Evolutionary conservation across 2,329 filamentous ascomycete genomes (phyloP).

Genomic region (Dryadomyces quercivorus): DNA sequence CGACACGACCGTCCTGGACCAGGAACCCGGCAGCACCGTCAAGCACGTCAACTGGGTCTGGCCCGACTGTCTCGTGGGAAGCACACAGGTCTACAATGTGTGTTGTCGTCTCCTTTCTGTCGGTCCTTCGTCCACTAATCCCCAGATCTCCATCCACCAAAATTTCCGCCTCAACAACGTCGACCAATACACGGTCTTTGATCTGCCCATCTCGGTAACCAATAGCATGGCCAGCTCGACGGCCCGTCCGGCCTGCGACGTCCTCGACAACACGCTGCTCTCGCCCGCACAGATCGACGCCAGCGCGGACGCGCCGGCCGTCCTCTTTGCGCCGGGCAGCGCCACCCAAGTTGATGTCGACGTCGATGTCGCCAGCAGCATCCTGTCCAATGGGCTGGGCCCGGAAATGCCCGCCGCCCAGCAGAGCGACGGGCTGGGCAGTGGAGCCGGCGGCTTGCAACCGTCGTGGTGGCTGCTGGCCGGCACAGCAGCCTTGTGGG

Average conservation of each 20-base stretch:
- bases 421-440: slow-evolving; percentile 17
- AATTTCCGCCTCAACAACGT: slow-evolving; percentile 53
- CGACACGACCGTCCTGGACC: slow-evolving; percentile 48
- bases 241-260: slow-evolving; percentile 29
- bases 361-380: slow-evolving; percentile 4
- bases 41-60: slow-evolving; percentile 64
- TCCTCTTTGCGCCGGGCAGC: slow-evolving; percentile 40
- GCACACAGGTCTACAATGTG: slow-evolving; percentile 53
- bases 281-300: slow-evolving; percentile 31
- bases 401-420: slow-evolving; percentile 15
- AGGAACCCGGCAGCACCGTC: slow-evolving; percentile 55
- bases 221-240: slow-evolving; percentile 42
- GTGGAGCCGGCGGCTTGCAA: slow-evolving; percentile 10
- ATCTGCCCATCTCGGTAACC: slow-evolving; percentile 55
- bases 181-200: slow-evolving; percentile 57
- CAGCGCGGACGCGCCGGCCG: slow-evolving; percentile 27
- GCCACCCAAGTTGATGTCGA: slow-evolving; percentile 30
- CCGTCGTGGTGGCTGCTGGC: neutral
- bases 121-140: too few relatives aligned
- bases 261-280: slow-evolving; percentile 38
- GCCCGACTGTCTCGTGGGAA: slow-evolving; percentile 55
- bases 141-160: slow-evolving; percentile 60
- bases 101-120: neutral
- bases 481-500: neutral
- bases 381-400: slow-evolving; percentile 13